Percentiles rank a stretch among this genome's conserved stretches.
These are phyloP conservation scores for Allantophomopsis lycopodina DNA, from an alignment of 2,329 filamentous ascomycete genomes.

Conservation along the genomic window DNA sequence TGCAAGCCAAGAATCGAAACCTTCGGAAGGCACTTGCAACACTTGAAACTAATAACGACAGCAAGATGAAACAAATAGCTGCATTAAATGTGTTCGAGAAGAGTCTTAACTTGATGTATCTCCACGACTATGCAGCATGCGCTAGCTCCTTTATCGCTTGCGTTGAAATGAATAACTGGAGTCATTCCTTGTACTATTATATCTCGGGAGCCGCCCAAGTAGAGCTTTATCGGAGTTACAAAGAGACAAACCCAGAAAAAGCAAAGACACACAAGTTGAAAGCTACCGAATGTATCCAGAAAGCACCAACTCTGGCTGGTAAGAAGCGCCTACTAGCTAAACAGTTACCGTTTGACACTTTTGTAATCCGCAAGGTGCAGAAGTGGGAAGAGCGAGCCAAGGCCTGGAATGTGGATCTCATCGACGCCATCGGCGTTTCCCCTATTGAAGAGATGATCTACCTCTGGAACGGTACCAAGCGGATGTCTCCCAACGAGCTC, in stretches of 20 bases:
- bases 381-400: constrained; percentile 79
- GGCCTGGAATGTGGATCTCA: constrained; percentile 49
- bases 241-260: constrained; percentile 26
- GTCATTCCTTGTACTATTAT: constrained; percentile 79
- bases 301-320: constrained; percentile 60
- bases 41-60: constrained; percentile 42
- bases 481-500: constrained; percentile 57
- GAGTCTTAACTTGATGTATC: constrained; percentile 63
- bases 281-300: constrained; percentile 57
- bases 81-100: constrained; percentile 79
- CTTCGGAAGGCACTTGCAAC: constrained; percentile 55
- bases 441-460: constrained; percentile 87
- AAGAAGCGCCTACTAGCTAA: constrained; percentile 84
- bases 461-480: constrained; percentile 81
- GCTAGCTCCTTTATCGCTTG: constrained; percentile 63
- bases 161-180: constrained; percentile 80
- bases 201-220: constrained; percentile 68
- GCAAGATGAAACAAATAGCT: constrained; percentile 76
- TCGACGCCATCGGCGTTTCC: constrained; percentile 69
- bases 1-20: constrained; percentile 52
- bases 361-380: constrained; percentile 67
- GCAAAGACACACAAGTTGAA: constrained; percentile 43
- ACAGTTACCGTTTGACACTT: constrained; percentile 81
- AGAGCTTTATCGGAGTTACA: constrained; percentile 61
- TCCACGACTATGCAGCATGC: constrained; percentile 64